A percentile compares a stretch with the other conserved stretches of the same genome.
Evolutionary conservation across 1,139 yeast species (phyloP).

Genomic region (Geotrichum bryndzae): DNA sequence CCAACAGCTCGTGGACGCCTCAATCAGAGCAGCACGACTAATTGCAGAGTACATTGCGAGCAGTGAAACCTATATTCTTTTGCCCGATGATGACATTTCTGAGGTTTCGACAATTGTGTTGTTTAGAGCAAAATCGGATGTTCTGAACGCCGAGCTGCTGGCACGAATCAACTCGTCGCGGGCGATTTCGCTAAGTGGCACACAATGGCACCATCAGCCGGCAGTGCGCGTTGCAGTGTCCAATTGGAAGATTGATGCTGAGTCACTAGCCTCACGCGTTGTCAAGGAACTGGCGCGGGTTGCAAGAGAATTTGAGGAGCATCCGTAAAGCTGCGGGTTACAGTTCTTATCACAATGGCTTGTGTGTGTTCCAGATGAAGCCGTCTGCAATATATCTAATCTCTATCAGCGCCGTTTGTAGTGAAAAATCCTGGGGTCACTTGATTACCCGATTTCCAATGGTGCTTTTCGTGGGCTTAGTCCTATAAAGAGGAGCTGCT

Average conservation of each 20-base stretch:
- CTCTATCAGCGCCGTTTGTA: too few species aligned
- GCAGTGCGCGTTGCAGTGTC: conserved; percentile 29
- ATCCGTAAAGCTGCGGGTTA: background rate
- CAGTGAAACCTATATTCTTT: conserved; percentile 20
- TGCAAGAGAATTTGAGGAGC: background rate
- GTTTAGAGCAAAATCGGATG: conserved; percentile 20
- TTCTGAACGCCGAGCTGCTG: conserved; percentile 17
- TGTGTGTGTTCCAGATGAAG: too few species aligned
- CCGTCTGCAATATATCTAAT: too few species aligned
- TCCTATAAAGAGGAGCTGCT: too few species aligned
- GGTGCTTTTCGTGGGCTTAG: too few species aligned
- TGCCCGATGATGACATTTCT: conserved; percentile 18
- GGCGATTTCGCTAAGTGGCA: conserved; percentile 24
- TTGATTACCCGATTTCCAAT: too few species aligned
- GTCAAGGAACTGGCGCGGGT: conserved; percentile 18
- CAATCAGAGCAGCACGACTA: conserved; percentile 22
- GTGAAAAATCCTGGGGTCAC: too few species aligned
- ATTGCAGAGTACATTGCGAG: conserved; percentile 22
- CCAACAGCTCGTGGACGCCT: conserved; percentile 20
- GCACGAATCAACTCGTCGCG: conserved; percentile 20
- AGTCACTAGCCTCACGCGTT: conserved; percentile 13
- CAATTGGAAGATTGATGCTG: conserved; percentile 25
- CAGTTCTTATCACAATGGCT: background rate
- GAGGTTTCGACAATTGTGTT: conserved; percentile 24
- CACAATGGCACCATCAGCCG: conserved; percentile 22